Evolutionary conservation across 345 rosid genomes (phyloP).

Genomic region (Streptanthus diversifolius): DNA sequence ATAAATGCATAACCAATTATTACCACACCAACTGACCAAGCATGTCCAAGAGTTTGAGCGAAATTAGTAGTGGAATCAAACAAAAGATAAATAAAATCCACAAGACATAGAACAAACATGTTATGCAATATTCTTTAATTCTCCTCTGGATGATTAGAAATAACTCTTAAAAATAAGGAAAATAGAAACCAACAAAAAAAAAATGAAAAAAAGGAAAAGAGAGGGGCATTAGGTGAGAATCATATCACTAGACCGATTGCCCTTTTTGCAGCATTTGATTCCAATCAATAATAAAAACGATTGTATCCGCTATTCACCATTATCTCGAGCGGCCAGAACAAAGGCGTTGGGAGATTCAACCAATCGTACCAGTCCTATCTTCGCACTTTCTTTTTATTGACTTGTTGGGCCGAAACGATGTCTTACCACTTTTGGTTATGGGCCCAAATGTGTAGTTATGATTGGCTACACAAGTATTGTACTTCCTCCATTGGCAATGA

Average conservation of each 20-base stretch:
- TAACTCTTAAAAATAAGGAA: not conserved
- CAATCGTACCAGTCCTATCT: conserved; percentile 84
- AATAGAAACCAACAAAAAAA: not conserved
- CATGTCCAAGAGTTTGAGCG: not conserved
- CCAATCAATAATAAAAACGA: conserved; percentile 41
- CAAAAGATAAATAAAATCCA: not conserved
- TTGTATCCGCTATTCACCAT: conserved; percentile 60
- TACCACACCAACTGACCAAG: not conserved
- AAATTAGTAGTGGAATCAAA: not conserved
- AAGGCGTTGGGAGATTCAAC: conserved; percentile 62
- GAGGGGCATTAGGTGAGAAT: conserved; percentile 74
- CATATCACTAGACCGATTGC: conserved; percentile 84
- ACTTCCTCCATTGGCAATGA: too few species aligned
- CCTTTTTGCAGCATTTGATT: not conserved
- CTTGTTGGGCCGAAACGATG: not conserved
- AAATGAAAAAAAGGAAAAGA: not conserved
- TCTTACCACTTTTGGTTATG: not conserved
- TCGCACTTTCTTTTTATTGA: conserved; percentile 33
- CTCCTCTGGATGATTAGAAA: not conserved
- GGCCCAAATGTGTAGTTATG: not conserved
- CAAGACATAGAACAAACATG: not conserved
- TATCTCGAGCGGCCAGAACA: conserved; percentile 70
- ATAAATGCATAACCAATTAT: not conserved
- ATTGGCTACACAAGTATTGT: too few species aligned
- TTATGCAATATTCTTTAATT: not conserved